Evolutionary conservation across 1,139 yeast species (phyloP), one percentile per base, ranked within the genome.

Genomic region (Kurtzmaniella quercitrusa): DNA sequence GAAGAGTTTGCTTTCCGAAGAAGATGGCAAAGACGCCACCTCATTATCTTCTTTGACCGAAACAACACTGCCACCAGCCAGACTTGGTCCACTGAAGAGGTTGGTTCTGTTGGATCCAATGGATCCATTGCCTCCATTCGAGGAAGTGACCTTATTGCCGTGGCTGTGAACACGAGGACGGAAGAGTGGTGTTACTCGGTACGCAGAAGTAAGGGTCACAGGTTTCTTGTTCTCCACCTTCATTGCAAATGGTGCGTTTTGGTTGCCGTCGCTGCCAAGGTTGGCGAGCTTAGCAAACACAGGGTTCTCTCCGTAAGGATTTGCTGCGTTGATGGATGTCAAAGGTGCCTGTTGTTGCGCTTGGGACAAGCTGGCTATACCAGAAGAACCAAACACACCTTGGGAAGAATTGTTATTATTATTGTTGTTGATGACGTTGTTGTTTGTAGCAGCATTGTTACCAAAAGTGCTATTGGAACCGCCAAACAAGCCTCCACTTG

Each of bases 261-360:
- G 16, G 14, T 31, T 31, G 18, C 18, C 14, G 14, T 47, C 27
- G 40, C 29, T 43, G 7, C 21, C 42, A 19, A 53, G 45, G 1
- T 61, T 63, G 14, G 68, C 65, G 25, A 73, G 66, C 45, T 73
- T 66, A 54, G 72, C 70, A 64, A 79, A 84, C 42, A 82, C 66
- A 4, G 88, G 88, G 57, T 82, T 83, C 50, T 73, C 73, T 2
- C 93, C 91, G 59, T 83, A 85, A 37, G 94, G 93, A 58, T 85
- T 85, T 49, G 76, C 82, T 37, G 76, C 72, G 45, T 73, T 70
- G 29, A 81, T 68, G 34, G 77, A 79, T 37, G 69, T 58, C 57
- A 68, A 54, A 47, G 68, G 50, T 41, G 60, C 66, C 41, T 58
- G 64, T 38, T 52, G 57, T 37, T 44, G 53, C 8, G 38, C 38